Evolutionary conservation across 2,329 filamentous ascomycete species (phyloP).

Genomic region (Sclerotinia nivalis): DNA sequence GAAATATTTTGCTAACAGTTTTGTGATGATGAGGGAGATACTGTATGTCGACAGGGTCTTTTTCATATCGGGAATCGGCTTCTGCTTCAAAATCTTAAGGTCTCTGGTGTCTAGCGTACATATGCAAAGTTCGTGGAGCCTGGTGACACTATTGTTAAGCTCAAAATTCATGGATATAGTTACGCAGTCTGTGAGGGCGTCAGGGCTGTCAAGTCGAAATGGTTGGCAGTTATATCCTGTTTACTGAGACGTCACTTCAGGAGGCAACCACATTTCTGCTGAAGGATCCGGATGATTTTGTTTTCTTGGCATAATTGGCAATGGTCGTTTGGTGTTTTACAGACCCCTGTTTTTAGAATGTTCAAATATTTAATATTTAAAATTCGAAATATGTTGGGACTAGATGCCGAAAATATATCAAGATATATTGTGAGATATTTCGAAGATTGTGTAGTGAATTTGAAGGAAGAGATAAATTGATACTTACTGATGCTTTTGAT

Average conservation of each 20-base stretch:
- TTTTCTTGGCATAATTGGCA: not conserved
- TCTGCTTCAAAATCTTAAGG: not conserved
- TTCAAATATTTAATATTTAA: not conserved
- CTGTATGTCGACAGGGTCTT: not conserved
- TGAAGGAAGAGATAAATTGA: not conserved
- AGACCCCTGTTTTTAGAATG: not conserved
- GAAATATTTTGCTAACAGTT: not conserved
- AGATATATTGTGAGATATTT: not conserved
- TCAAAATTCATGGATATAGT: not conserved
- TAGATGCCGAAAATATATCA: not conserved
- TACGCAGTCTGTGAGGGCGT: not conserved
- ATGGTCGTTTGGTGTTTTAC: accelerated
- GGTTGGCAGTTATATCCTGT: not conserved
- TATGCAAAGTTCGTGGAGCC: not conserved
- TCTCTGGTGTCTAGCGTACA: not conserved
- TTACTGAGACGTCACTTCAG: not conserved
- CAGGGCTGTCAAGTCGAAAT: not conserved
- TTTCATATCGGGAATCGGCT: too few relatives aligned
- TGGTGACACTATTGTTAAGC: not conserved
- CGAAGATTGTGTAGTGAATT: not conserved
- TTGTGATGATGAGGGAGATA: not conserved
- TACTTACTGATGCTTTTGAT: too few relatives aligned
- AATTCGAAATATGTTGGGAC: too few relatives aligned
- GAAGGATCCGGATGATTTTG: not conserved
- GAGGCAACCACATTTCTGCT: not conserved